Percentiles rank a stretch among this genome's conserved stretches.
Conservation (phyloP, 306 rosid genomes). For the Vigna radiata region DNA sequence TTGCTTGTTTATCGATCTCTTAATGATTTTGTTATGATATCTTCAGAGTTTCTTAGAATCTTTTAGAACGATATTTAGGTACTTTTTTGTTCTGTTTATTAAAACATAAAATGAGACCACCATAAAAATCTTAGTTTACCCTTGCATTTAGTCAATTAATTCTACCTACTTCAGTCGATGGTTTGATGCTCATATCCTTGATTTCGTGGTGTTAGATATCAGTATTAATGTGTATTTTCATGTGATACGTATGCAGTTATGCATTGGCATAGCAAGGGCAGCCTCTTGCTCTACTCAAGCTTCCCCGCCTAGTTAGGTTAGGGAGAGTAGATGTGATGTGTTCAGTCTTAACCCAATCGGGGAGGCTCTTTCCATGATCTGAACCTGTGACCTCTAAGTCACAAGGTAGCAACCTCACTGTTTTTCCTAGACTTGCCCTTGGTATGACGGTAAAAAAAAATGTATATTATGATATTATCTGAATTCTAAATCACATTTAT, state of each 20-base stretch:
- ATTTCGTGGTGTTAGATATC: conserved; percentile 21
- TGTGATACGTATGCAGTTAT: conserved; percentile 1
- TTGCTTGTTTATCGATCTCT: conserved; percentile 47
- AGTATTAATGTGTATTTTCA: conserved; percentile 13
- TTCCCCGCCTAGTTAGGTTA: background rate
- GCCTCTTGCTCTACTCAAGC: background rate
- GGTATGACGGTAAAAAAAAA: too few species aligned
- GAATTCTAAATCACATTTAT: conserved; percentile 26
- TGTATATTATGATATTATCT: background rate
- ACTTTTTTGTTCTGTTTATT: conserved; percentile 20
- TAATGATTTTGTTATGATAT: conserved; percentile 27
- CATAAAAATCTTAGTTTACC: conserved; percentile 27
- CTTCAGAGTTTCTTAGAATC: background rate
- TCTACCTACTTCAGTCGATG: background rate
- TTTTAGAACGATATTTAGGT: conserved; percentile 13
- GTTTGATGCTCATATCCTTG: conserved; percentile 9
- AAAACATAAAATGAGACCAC: background rate
- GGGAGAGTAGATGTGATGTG: background rate
- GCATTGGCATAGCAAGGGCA: background rate
- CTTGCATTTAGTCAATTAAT: conserved; percentile 24
- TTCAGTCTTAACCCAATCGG: background rate
- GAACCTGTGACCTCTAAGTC: too few species aligned
- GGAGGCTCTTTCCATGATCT: background rate
- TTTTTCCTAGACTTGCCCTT: too few species aligned
- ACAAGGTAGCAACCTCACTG: too few species aligned